These are phyloP conservation scores for Coccinonectria pachysandricola DNA, from an alignment of 2,329 filamentous ascomycete species.

Conservation along the genomic window DNA sequence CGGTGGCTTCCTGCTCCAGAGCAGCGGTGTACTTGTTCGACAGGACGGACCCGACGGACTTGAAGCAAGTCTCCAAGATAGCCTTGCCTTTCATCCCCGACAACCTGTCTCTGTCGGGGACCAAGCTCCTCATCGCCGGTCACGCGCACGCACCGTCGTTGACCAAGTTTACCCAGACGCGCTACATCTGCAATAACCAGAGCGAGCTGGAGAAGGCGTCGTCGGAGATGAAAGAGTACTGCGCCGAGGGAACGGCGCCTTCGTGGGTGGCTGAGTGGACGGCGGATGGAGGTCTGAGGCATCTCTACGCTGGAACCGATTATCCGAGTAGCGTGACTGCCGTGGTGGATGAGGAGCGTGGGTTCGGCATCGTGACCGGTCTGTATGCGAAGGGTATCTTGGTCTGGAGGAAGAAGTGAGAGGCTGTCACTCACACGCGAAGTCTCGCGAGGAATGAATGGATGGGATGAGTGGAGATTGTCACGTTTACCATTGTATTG, in stretches of 20 bases:
- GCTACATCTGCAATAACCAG: slow-evolving; percentile 26
- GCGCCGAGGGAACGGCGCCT: slow-evolving; percentile 3
- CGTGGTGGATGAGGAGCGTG: slow-evolving; percentile 17
- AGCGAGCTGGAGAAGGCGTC: slow-evolving; percentile 15
- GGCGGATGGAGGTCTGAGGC: slow-evolving; percentile 20
- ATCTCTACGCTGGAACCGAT: slow-evolving; percentile 23
- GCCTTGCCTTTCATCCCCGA: slow-evolving; percentile 29
- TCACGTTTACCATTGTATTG: too few species aligned
- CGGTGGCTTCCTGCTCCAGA: slow-evolving; percentile 25
- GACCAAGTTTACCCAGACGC: slow-evolving; percentile 20
- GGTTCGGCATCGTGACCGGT: slow-evolving; percentile 26
- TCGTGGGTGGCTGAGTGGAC: slow-evolving; percentile 28
- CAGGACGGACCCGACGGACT: slow-evolving; percentile 1
- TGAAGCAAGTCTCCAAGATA: slow-evolving; percentile 3
- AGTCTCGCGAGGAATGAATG: too few species aligned
- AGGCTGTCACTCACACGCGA: too few species aligned
- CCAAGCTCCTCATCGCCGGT: slow-evolving; percentile 28
- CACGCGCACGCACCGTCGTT: slow-evolving; percentile 28
- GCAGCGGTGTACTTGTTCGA: slow-evolving; percentile 8
- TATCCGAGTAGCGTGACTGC: slow-evolving; percentile 27
- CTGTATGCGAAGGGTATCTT: slow-evolving; percentile 28
- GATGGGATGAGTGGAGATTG: too few species aligned
- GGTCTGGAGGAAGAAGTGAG: slow-evolving; percentile 15
- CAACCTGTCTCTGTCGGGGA: slow-evolving; percentile 24
- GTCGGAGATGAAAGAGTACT: background rate